Evolutionary conservation across 148 eudicot species (phyloP).

Genomic region (Dianthus caryophyllus): DNA sequence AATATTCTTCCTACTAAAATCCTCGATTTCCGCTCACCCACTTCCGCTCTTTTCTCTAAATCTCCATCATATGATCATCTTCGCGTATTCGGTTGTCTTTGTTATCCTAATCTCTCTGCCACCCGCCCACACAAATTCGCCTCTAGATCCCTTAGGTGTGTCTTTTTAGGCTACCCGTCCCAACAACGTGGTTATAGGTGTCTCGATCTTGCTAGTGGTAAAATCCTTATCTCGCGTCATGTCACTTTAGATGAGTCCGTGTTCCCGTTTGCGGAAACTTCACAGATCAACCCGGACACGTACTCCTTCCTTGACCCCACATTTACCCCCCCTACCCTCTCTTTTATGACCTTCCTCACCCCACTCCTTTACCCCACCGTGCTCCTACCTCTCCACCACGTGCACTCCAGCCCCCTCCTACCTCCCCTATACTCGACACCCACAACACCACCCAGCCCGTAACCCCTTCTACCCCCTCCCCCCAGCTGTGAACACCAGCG

Average conservation of each 20-base stretch:
- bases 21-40: neutral
- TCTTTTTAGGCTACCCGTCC: neutral
- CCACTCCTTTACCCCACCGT: too few species aligned
- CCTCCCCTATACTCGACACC: too few species aligned
- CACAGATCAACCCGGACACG: too few species aligned
- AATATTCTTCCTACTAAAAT: neutral
- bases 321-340: too few species aligned
- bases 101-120: neutral
- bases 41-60: neutral
- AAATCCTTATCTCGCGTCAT: neutral
- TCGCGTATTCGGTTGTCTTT: neutral
- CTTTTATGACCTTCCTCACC: too few species aligned
- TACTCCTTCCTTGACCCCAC: too few species aligned
- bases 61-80: neutral
- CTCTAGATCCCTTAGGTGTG: neutral
- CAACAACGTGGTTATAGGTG: neutral
- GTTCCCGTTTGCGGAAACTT: neutral
- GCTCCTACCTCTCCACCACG: too few species aligned
- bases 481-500: too few species aligned
- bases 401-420: too few species aligned
- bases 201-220: neutral
- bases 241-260: neutral
- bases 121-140: neutral
- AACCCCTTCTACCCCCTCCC: too few species aligned
- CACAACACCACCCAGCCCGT: too few species aligned